These are phyloP conservation scores for Xylariomycetidae sp. DNA, from an alignment of 2,329 filamentous ascomycete species.

Conservation along the genomic window DNA sequence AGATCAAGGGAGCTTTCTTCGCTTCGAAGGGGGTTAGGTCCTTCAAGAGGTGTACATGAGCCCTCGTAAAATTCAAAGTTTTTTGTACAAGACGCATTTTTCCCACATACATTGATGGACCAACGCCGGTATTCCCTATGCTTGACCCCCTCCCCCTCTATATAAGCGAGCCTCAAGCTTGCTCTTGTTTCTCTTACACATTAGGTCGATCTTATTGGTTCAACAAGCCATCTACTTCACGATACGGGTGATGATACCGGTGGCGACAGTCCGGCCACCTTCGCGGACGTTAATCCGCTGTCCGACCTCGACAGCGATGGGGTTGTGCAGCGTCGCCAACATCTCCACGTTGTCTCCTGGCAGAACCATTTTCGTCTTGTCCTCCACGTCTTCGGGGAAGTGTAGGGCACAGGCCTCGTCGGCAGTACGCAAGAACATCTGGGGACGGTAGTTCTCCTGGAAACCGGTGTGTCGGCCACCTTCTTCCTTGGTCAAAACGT, in stretches of 20 bases:
- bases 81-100: too few species aligned
- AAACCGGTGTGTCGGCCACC: conserved; percentile 97
- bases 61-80: too few species aligned
- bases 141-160: conserved; percentile 13
- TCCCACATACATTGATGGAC: conserved; percentile 22
- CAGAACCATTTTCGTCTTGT: conserved; percentile 75
- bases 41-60: too few species aligned
- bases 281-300: conserved; percentile 98
- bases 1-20: too few species aligned
- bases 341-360: conserved; percentile 99
- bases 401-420: conserved; percentile 73
- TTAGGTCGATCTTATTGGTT: conserved; percentile 7
- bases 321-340: conserved; percentile 79
- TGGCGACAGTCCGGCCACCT: conserved; percentile 85
- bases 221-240: conserved; percentile 46
- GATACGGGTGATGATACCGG: conserved; percentile 75
- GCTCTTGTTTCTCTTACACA: conserved; percentile 17
- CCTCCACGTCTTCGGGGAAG: conserved; percentile 81
- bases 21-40: too few species aligned
- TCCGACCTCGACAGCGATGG: conserved; percentile 82
- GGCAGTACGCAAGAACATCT: conserved; percentile 92
- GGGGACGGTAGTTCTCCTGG: conserved; percentile 91
- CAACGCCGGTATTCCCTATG: too few species aligned
- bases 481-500: conserved; percentile 96
- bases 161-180: conserved; percentile 15